Percentiles rank a stretch among this genome's conserved stretches.
Evolutionary conservation across 306 rosid species (phyloP).

Genomic region (Glycine soja): DNA sequence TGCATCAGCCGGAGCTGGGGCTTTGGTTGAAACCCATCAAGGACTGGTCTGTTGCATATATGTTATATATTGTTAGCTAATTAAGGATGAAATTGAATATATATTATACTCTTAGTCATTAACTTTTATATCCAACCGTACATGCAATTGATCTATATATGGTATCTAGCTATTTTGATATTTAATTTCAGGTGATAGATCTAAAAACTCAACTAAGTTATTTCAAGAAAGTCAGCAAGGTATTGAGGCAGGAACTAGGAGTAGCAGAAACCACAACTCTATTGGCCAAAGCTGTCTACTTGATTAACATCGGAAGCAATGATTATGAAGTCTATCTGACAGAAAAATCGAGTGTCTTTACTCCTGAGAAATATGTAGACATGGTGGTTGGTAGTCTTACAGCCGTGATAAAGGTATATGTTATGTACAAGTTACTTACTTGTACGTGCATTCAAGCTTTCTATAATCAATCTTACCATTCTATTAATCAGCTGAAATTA

Average conservation of each 20-base stretch:
- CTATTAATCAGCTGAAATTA: not conserved
- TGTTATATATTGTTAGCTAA: not conserved
- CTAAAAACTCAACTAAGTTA: slow-evolving; percentile 58
- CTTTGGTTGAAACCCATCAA: slow-evolving; percentile 56
- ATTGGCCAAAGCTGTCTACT: slow-evolving; percentile 67
- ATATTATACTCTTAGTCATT: not conserved
- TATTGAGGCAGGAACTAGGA: slow-evolving; percentile 57
- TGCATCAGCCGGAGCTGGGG: slow-evolving; percentile 80
- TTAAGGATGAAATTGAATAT: not conserved
- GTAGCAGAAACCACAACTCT: slow-evolving; percentile 49
- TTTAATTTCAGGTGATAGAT: slow-evolving; percentile 62
- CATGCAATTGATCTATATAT: too few species aligned
- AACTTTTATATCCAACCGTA: too few species aligned
- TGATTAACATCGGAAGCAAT: slow-evolving; percentile 67
- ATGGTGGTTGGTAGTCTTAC: slow-evolving; percentile 77
- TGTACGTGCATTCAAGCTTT: not conserved
- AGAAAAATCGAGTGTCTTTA: slow-evolving; percentile 46
- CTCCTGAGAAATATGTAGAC: slow-evolving; percentile 54
- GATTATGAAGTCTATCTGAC: slow-evolving; percentile 60
- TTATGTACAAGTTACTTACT: not conserved
- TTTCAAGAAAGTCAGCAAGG: slow-evolving; percentile 53
- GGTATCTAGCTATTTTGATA: not conserved
- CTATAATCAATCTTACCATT: not conserved
- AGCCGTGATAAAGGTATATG: slow-evolving; percentile 56
- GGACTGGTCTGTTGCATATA: slow-evolving; percentile 49